Evolutionary conservation across 495 filamentous ascomycete species (phyloP), one percentile per base, ranked within the genome.

Genomic region (Lasiosphaeris hirsuta): DNA sequence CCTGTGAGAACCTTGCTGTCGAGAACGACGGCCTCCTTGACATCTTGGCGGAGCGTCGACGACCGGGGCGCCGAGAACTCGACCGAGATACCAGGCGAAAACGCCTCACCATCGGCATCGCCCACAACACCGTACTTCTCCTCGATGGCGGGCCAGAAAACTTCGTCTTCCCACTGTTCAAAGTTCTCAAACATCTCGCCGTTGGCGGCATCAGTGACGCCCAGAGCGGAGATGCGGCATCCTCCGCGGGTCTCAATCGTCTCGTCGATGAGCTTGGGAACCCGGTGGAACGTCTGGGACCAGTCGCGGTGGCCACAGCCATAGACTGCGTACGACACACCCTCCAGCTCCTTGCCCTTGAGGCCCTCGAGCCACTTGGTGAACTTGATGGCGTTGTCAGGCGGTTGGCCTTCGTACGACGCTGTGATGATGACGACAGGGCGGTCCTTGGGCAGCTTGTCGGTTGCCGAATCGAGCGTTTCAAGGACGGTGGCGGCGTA

Each of bases 371-470:
- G 50, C 88, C 87, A 92, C 37, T 79, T 72, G 40, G 85, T 78
- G 62, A 91, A 92, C 49, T 83, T 79, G 0, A 76, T 77, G 0
- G 88, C 89, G 50, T 92, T 91, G 54, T 91, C 86, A 0, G 88
- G 83, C 0, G 89, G 87, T 54, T 88, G 75, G 4, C 89, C 89
- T 60, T 92, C 89, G 53, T 90, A 92, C 5, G 84, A 86, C 0
- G 87, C 81, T 3, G 85, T 84, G 58, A 91, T 78, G 51, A 91
- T 79, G 15, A 88, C 69, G 0, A 89, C 80, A 0, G 87, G 87
- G 7, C 80, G 75, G 9, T 79, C 77, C 54, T 75, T 84, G 4
- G 86, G 83, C 10, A 92, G 67, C 4, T 78, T 83, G 38, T 81
- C 77, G 37, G 80, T 81, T 0, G 84, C 85, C 1, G 81, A 76